Conservation (phyloP, 371 early-diverging fungal genomes). For the Mucor indicus region DNA sequence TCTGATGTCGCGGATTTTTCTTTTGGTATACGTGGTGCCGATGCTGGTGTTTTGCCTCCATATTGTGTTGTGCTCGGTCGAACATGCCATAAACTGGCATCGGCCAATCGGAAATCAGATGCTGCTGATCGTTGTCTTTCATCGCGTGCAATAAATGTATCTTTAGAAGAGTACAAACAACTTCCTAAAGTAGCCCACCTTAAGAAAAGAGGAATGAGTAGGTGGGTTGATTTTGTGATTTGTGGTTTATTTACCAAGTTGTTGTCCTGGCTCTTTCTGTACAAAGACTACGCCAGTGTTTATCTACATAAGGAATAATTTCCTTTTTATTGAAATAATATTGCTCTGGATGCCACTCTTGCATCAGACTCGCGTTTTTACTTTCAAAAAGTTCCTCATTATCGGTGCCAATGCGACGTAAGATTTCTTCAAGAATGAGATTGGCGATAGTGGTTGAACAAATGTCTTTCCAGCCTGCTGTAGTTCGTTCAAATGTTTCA, state of each 20-base stretch:
- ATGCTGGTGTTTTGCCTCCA: neutral
- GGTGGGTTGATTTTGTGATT: neutral
- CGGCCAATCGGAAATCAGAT: conserved; percentile 60
- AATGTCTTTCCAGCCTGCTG: conserved; percentile 73
- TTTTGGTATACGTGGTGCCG: conserved; percentile 8
- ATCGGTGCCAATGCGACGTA: conserved; percentile 26
- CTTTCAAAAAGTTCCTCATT: conserved; percentile 49
- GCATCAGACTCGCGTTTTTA: conserved; percentile 47
- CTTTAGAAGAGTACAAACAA: conserved; percentile 62
- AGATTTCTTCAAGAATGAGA: conserved; percentile 54
- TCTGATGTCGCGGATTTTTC: conserved; percentile 15
- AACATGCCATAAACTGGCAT: conserved; percentile 65
- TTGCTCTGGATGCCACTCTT: conserved; percentile 53
- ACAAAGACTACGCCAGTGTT: conserved; percentile 67
- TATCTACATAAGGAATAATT: conserved; percentile 65
- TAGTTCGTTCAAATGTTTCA: conserved; percentile 61
- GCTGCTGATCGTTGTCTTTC: conserved; percentile 64
- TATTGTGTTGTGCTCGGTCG: conserved; percentile 43
- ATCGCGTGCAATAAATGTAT: conserved; percentile 59
- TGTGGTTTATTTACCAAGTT: conserved; percentile 47
- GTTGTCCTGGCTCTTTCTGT: conserved; percentile 63
- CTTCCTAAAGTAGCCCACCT: conserved; percentile 70
- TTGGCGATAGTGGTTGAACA: conserved; percentile 67
- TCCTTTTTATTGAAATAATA: conserved; percentile 69
- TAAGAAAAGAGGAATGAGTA: neutral